These are phyloP conservation scores for Stagonosporopsis chrysanthemi DNA, from an alignment of 2,329 filamentous ascomycete species.

Conservation along the genomic window DNA sequence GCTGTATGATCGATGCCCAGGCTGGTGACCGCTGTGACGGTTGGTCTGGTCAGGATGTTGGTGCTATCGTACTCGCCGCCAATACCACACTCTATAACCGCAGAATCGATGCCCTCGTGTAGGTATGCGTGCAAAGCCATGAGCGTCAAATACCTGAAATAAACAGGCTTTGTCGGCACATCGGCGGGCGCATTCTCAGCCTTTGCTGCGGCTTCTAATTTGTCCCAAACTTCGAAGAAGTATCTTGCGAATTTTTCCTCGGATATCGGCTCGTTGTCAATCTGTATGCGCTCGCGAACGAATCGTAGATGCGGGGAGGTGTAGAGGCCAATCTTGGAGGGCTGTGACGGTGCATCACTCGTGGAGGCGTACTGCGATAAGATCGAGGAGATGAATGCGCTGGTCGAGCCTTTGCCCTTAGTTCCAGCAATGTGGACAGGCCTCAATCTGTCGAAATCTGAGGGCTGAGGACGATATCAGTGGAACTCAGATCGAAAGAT, in stretches of 20 bases:
- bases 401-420: slow-evolving; percentile 92
- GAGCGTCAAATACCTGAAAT: slow-evolving; percentile 90
- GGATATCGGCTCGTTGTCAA: slow-evolving; percentile 75
- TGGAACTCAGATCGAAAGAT: neutral
- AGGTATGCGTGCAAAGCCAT: slow-evolving; percentile 87
- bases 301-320: slow-evolving; percentile 86
- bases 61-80: slow-evolving; percentile 94
- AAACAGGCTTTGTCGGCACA: slow-evolving; percentile 78
- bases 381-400: slow-evolving; percentile 82
- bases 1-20: slow-evolving; percentile 85
- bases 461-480: slow-evolving; percentile 56
- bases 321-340: slow-evolving; percentile 75
- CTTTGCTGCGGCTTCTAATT: slow-evolving; percentile 62
- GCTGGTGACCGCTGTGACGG: slow-evolving; percentile 76
- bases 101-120: slow-evolving; percentile 75
- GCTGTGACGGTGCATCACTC: slow-evolving; percentile 42
- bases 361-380: slow-evolving; percentile 67
- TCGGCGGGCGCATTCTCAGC: slow-evolving; percentile 59
- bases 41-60: slow-evolving; percentile 78
- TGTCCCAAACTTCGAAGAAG: slow-evolving; percentile 87
- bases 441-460: slow-evolving; percentile 66
- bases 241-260: slow-evolving; percentile 74
- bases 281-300: slow-evolving; percentile 83
- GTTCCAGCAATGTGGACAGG: slow-evolving; percentile 88
- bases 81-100: slow-evolving; percentile 91